Evolutionary conservation across 106 monocot genomes (phyloP).

Genomic region (Dendrobium catenatum): DNA sequence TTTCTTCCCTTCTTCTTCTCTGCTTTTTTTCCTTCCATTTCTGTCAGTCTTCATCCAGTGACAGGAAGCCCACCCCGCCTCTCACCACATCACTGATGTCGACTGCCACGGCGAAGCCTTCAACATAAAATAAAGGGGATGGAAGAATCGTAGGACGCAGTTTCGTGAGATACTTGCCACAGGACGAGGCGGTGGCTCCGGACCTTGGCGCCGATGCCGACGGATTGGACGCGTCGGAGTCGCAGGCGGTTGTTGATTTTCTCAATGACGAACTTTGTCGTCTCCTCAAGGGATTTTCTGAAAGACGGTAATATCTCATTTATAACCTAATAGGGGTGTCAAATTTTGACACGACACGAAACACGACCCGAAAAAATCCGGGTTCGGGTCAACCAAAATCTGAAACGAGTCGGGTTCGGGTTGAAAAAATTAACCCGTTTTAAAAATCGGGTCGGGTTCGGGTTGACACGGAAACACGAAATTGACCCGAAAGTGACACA

Average conservation of each 20-base stretch:
- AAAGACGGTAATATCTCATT: conserved; percentile 38
- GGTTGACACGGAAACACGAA: no score
- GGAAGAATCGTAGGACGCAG: neutral
- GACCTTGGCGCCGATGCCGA: conserved; percentile 62
- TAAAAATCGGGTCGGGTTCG: no score
- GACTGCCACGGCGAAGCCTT: neutral
- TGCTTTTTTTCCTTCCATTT: no score
- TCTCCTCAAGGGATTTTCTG: conserved; percentile 83
- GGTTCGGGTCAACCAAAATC: no score
- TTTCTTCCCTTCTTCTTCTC: no score
- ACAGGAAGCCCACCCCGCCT: neutral
- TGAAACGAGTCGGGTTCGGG: no score
- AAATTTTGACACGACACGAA: no score
- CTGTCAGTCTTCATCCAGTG: neutral
- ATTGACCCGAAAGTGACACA: no score
- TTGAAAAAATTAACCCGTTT: no score
- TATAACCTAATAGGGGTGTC: no score
- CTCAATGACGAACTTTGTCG: conserved; percentile 61
- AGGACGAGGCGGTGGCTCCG: conserved; percentile 92
- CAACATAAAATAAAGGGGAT: neutral
- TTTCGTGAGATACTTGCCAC: conserved; percentile 80
- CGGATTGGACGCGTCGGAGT: conserved; percentile 74
- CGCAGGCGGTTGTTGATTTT: conserved; percentile 72
- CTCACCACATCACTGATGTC: conserved; percentile 3
- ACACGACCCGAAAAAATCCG: no score